Percentiles rank a stretch among this genome's conserved stretches.
Conservation (phyloP, 768 basidiomycete species). For the Amanita pseudoporphyria region DNA sequence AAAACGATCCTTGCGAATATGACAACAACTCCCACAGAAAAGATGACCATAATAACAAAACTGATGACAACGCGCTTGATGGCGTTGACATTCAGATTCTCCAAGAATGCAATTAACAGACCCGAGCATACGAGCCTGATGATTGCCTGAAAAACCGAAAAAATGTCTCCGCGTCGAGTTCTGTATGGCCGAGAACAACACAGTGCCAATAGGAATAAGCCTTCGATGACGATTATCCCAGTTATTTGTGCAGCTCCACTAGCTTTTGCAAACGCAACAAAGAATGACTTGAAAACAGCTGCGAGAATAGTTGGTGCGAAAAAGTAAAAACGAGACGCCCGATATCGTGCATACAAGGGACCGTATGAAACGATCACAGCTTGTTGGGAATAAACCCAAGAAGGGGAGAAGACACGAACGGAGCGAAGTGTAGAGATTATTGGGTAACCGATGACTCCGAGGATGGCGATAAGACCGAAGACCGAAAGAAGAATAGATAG, state of each 20-base stretch:
- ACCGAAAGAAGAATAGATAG: slow-evolving; percentile 74
- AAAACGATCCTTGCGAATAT: slow-evolving; percentile 50
- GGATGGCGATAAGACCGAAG: slow-evolving; percentile 46
- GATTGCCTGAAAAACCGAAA: slow-evolving; percentile 56
- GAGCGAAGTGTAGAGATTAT: slow-evolving; percentile 39
- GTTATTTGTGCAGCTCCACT: slow-evolving; percentile 64
- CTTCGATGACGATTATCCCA: slow-evolving; percentile 57
- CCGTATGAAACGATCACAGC: slow-evolving; percentile 33
- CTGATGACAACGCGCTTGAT: slow-evolving; percentile 82
- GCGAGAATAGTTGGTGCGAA: slow-evolving; percentile 46
- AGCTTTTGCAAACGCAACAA: slow-evolving; percentile 56
- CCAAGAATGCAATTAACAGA: slow-evolving; percentile 69
- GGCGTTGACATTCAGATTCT: slow-evolving; percentile 49
- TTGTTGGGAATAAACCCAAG: slow-evolving; percentile 23
- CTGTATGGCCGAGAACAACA: slow-evolving; percentile 53
- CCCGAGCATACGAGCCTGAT: slow-evolving; percentile 62
- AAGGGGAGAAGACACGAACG: slow-evolving; percentile 20
- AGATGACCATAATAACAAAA: slow-evolving; percentile 60
- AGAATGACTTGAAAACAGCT: slow-evolving; percentile 56
- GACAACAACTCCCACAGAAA: slow-evolving; percentile 59
- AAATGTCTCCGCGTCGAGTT: slow-evolving; percentile 61
- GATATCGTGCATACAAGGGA: slow-evolving; percentile 61
- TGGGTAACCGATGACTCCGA: slow-evolving; percentile 39
- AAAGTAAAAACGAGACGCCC: slow-evolving; percentile 58
- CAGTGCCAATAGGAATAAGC: slow-evolving; percentile 42